phyloP scores from a whole-genome alignment of 768 basidiomycete species.

The Macrolepiota albuminosa region DNA sequence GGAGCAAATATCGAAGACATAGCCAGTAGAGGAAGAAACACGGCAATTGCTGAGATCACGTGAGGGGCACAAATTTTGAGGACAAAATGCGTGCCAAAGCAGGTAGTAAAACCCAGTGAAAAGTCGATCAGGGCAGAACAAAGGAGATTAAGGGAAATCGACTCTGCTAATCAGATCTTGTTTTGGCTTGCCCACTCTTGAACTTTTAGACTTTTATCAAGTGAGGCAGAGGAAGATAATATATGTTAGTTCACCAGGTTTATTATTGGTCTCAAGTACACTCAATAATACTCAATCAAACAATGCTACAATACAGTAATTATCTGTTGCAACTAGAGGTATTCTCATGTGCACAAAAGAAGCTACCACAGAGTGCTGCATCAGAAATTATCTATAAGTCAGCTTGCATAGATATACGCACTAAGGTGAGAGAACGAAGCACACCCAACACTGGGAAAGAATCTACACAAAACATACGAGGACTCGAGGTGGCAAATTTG shows the following conservation, averaged over 20 bases:
- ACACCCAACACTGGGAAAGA: too few species aligned
- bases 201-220: background rate
- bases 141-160: background rate
- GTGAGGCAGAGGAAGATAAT: background rate
- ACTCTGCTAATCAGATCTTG: background rate
- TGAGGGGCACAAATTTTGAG: too few species aligned
- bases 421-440: background rate
- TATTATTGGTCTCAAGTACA: background rate
- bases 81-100: too few species aligned
- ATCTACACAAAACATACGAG: too few species aligned
- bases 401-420: background rate
- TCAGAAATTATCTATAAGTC: background rate
- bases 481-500: too few species aligned
- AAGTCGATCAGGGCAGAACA: background rate
- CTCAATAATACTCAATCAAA: background rate
- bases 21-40: too few species aligned
- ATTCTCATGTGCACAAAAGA: background rate
- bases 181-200: background rate
- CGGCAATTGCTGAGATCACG: too few species aligned
- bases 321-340: background rate
- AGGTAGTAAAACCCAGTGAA: too few species aligned
- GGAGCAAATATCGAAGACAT: too few species aligned
- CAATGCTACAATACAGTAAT: background rate
- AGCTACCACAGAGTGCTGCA: background rate
- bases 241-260: background rate